Conservation (phyloP, 2,329 filamentous ascomycete genomes). For the Claviceps cyperi region DNA sequence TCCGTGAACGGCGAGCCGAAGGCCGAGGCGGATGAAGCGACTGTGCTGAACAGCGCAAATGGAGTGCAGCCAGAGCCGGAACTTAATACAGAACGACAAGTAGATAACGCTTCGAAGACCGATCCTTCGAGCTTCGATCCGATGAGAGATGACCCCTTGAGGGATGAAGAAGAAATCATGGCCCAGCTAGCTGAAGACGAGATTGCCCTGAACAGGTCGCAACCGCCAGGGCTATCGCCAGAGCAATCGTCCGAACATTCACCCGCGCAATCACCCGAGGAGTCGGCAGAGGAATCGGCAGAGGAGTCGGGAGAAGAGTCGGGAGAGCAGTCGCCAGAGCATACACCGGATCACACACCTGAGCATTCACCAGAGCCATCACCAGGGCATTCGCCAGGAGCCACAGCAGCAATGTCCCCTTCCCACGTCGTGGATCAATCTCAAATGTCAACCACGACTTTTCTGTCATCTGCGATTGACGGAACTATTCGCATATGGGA, state of each 20-base stretch:
- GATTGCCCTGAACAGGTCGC: conserved; percentile 9
- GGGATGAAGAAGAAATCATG: neutral
- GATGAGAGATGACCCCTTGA: neutral
- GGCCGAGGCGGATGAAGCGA: neutral
- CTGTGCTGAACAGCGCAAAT: neutral
- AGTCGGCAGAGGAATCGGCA: too few species aligned
- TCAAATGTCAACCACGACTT: conserved; percentile 60
- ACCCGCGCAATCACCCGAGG: too few species aligned
- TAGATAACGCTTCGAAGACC: neutral
- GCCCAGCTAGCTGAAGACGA: conserved; percentile 2
- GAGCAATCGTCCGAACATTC: neutral
- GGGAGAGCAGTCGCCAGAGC: too few species aligned
- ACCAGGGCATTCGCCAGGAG: conserved; percentile 2
- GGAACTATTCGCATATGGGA: conserved; percentile 92
- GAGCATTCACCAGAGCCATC: too few species aligned
- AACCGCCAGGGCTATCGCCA: conserved; percentile 5
- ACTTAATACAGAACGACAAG: neutral
- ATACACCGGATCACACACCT: too few species aligned
- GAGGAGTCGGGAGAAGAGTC: too few species aligned
- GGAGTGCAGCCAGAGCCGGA: neutral
- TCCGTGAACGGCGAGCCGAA: conserved; percentile 4
- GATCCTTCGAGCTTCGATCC: neutral
- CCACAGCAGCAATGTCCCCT: conserved; percentile 23
- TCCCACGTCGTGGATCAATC: conserved; percentile 34
- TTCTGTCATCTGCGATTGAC: conserved; percentile 78